A percentile compares a stretch with the other conserved stretches of the same genome.
Conservation (phyloP, 495 filamentous ascomycete species). For the Coniosporium apollinis region DNA sequence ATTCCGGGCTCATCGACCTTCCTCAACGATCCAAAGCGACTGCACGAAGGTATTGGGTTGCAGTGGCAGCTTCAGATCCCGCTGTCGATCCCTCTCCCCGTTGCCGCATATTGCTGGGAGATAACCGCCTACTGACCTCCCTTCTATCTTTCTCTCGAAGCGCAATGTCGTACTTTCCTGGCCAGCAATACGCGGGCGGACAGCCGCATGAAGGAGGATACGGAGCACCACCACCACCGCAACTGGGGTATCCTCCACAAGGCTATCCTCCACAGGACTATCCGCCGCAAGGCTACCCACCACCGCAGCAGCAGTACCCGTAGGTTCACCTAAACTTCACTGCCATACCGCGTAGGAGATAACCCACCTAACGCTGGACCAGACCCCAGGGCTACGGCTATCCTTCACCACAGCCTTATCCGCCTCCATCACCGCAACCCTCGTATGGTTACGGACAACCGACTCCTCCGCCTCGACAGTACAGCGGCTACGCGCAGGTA, state of each 20-base stretch:
- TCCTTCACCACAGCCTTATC: slow-evolving; percentile 11
- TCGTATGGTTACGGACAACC: slow-evolving; percentile 19
- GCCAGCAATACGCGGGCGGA: slow-evolving; percentile 19
- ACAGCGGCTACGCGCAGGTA: slow-evolving; percentile 33
- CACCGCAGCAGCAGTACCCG: slow-evolving; percentile 1
- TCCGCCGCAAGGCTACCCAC: not conserved
- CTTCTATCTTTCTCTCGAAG: no score
- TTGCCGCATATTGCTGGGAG: no score
- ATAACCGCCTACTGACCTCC: no score
- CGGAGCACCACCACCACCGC: slow-evolving; percentile 11
- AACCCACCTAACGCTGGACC: not conserved
- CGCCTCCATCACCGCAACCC: slow-evolving; percentile 16
- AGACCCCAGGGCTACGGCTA: slow-evolving; percentile 7
- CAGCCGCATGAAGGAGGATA: slow-evolving; percentile 13
- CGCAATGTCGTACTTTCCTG: slow-evolving; percentile 27
- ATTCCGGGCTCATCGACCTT: no score
- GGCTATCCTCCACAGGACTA: slow-evolving; percentile 6
- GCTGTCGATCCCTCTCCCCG: no score
- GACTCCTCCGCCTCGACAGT: slow-evolving; percentile 21
- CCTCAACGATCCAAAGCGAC: no score
- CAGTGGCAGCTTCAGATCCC: no score
- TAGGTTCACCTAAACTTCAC: not conserved
- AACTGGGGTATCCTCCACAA: slow-evolving; percentile 1
- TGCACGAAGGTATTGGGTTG: no score
- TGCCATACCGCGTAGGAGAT: not conserved